Conservation (phyloP, 306 rosid species). For the Chamaecrista fasciculata region DNA sequence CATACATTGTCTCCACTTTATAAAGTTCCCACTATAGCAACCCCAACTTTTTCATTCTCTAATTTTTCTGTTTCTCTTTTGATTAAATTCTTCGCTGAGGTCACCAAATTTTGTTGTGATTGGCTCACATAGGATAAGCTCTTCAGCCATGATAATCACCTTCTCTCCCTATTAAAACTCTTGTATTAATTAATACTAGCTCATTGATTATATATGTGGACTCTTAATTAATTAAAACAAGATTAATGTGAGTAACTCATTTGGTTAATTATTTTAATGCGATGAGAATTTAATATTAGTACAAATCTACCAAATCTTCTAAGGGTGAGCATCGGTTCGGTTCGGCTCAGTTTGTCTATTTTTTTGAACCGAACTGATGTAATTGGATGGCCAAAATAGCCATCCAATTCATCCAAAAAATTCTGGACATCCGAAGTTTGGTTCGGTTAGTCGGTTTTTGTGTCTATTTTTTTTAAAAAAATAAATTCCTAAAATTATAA, state of each 20-base stretch:
- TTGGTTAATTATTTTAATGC: neutral
- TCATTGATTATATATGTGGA: too few relatives aligned
- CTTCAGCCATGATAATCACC: conserved; percentile 13
- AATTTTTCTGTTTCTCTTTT: conserved; percentile 14
- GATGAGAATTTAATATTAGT: neutral
- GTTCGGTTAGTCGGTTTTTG: too few relatives aligned
- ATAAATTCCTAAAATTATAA: too few relatives aligned
- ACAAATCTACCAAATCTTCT: conserved; percentile 31
- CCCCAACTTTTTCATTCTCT: conserved; percentile 16
- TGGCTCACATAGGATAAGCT: conserved; percentile 52
- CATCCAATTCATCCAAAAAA: too few relatives aligned
- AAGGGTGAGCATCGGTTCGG: too few relatives aligned
- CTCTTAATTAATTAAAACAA: neutral
- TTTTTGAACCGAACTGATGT: too few relatives aligned
- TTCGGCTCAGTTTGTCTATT: too few relatives aligned
- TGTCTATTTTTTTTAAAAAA: too few relatives aligned
- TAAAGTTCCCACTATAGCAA: conserved; percentile 37
- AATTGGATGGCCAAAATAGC: too few relatives aligned
- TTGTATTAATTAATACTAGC: too few relatives aligned
- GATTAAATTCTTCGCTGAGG: conserved; percentile 32
- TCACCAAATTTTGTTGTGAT: conserved; percentile 36
- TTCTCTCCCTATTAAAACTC: too few relatives aligned
- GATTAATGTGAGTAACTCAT: conserved; percentile 4
- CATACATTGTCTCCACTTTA: conserved; percentile 46
- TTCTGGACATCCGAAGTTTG: too few relatives aligned